Base-by-base conservation (phyloP, 768 basidiomycete genomes). In the Rhizopogon vesiculosus region DNA sequence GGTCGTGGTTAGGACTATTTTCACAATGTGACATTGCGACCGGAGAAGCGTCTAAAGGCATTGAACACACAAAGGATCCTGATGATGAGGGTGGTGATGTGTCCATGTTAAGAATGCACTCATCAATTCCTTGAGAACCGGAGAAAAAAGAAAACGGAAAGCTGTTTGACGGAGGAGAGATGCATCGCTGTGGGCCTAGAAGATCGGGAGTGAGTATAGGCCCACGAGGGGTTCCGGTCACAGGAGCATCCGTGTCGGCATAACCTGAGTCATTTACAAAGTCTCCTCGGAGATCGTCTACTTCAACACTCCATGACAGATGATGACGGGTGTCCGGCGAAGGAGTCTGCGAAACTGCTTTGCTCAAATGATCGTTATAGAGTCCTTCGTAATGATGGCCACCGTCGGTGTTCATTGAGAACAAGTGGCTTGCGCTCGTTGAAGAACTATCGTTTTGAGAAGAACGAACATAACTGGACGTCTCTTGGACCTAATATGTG, bases 101-200 rank as follows among this genome's bases (percentile, higher is more conserved):
- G 13, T 66, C 67, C 7, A 69, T 52, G 19, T 62, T 40, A 15
- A 69, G 56, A 42, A 65, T 60, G 1, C 44, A 57, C 46, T 59
- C 31, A 15, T 64, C 42, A 15, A 62, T 60, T 16, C 52, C 50
- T 22, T 48, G 59, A 28, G 56, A 59, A 43, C 59, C 45, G 22
- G 63, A 25, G 6, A 5, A 8, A 15, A 35, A 61, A 49, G 53
- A 9, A 19, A 61, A 56, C 12, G 67, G 69, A 19, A 64, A 67
- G 45, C 35, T 49, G 15, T 49, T 38, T 49, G 65, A 71, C 28
- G 41, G 56, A 40, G 62, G 60, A n/a, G 54, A 31, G 54, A 48
- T 9, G 48, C 44, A 38, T 49, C 42, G 35, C 38, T 29, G 25
- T 2, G 25, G 22, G 48, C 45, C 19, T 28, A 38, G 28, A 13